Evolutionary conservation across 2,329 filamentous ascomycete genomes (phyloP).

Genomic region (Paecilomyces sp.): DNA sequence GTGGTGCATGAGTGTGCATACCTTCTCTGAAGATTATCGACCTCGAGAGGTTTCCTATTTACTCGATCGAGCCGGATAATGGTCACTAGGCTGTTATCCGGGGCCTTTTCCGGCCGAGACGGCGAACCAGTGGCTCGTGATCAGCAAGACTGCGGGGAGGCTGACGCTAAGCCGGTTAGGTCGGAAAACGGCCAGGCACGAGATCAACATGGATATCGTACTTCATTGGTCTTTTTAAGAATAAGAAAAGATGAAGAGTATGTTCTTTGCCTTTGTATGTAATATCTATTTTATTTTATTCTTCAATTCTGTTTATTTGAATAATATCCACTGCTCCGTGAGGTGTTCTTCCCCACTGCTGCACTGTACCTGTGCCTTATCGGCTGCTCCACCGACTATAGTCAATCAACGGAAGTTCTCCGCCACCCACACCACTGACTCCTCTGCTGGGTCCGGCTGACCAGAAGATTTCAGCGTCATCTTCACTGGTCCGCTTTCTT

Average conservation of each 20-base stretch:
- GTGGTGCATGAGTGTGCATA: too few species aligned
- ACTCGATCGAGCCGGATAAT: too few species aligned
- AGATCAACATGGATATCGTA: neutral
- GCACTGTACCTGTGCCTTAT: too few species aligned
- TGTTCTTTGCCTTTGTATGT: neutral
- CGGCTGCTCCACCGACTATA: too few species aligned
- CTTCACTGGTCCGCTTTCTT: too few species aligned
- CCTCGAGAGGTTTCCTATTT: too few species aligned
- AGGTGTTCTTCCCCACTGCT: too few species aligned
- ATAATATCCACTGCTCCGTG: too few species aligned
- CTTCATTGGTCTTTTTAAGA: neutral
- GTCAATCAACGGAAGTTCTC: neutral
- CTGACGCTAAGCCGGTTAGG: neutral
- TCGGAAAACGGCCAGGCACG: neutral
- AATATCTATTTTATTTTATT: too few species aligned
- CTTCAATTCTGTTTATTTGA: too few species aligned
- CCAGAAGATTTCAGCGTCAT: too few species aligned
- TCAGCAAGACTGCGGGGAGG: neutral
- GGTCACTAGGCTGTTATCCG: neutral
- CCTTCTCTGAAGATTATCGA: too few species aligned
- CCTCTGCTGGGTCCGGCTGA: neutral
- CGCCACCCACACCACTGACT: neutral
- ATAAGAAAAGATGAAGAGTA: neutral
- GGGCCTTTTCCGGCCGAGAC: neutral
- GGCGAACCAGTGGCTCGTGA: neutral